These are phyloP conservation scores for Candida schatavii DNA, from an alignment of 805 yeast genomes.

Conservation along the genomic window DNA sequence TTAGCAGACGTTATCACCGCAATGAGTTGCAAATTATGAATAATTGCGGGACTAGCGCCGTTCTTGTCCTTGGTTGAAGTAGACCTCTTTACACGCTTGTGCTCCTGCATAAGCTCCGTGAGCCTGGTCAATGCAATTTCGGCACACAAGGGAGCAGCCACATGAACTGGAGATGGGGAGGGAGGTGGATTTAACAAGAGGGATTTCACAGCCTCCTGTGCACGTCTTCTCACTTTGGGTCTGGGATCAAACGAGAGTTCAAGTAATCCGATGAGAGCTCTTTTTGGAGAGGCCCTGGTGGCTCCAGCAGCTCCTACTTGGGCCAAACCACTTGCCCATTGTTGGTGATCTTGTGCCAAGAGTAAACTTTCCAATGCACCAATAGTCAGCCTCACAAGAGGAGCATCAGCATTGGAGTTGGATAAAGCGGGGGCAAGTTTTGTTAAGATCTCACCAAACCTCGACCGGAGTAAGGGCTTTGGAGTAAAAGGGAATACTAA, in stretches of 20 bases:
- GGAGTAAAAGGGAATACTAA: slow-evolving; percentile 74
- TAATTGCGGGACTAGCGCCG: slow-evolving; percentile 47
- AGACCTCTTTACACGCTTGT: slow-evolving; percentile 12
- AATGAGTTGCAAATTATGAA: slow-evolving; percentile 78
- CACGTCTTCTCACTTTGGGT: slow-evolving; percentile 94
- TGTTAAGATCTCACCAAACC: slow-evolving; percentile 73
- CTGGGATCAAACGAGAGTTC: slow-evolving; percentile 82
- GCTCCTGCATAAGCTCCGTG: slow-evolving; percentile 39
- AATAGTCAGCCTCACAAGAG: slow-evolving; percentile 75
- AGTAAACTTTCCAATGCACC: slow-evolving; percentile 82
- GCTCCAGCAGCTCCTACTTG: too few relatives aligned
- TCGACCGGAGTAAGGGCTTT: slow-evolving; percentile 62
- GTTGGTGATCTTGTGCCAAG: slow-evolving; percentile 71
- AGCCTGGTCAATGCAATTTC: slow-evolving; percentile 62
- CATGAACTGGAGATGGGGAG: slow-evolving; percentile 75
- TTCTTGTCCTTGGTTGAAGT: slow-evolving; percentile 25
- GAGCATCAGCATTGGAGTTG: slow-evolving; percentile 67
- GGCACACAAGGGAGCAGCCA: slow-evolving; percentile 69
- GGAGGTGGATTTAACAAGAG: slow-evolving; percentile 68
- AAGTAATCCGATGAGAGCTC: slow-evolving; percentile 76
- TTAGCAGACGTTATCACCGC: slow-evolving; percentile 65
- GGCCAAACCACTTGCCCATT: slow-evolving; percentile 76
- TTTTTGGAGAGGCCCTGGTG: slow-evolving; percentile 57
- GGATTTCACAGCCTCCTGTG: slow-evolving; percentile 78
- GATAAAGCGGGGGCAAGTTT: slow-evolving; percentile 81